A percentile compares a stretch with the other conserved stretches of the same genome.
Conservation (phyloP, 1,284 basidiomycete species). For the Acaromyces ingoldii region DNA sequence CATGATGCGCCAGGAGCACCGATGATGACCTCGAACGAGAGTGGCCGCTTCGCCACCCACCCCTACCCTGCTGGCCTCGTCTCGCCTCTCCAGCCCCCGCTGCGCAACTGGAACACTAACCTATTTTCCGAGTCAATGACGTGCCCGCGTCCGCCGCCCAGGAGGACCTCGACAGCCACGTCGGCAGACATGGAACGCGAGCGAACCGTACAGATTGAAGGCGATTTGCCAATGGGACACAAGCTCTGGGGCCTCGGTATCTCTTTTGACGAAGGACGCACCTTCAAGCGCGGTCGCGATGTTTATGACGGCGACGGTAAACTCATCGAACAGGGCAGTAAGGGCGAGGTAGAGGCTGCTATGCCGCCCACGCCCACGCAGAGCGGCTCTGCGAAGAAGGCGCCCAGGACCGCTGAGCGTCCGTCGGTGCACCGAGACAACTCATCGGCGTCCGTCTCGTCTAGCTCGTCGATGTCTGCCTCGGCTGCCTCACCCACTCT, state of each 20-base stretch:
- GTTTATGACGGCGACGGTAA: neutral
- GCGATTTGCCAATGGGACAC: neutral
- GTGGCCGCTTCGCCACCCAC: neutral
- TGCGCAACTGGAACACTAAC: slow-evolving; percentile 4
- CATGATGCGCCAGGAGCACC: too few relatives aligned
- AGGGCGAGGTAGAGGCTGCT: too few relatives aligned
- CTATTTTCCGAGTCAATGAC: slow-evolving; percentile 1
- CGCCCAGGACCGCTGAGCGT: too few relatives aligned
- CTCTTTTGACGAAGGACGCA: neutral
- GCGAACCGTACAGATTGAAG: neutral
- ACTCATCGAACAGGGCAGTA: too few relatives aligned
- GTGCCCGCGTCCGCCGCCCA: too few relatives aligned
- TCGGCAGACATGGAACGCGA: slow-evolving; percentile 4
- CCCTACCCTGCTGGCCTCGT: too few relatives aligned
- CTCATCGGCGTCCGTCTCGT: neutral
- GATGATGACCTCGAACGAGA: neutral
- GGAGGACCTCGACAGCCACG: neutral
- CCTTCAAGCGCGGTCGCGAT: neutral
- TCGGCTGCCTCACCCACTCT: neutral
- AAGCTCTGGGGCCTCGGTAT: slow-evolving; percentile 1
- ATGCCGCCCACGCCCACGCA: slow-evolving; percentile 3
- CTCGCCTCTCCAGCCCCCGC: slow-evolving; percentile 2
- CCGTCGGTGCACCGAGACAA: too few relatives aligned
- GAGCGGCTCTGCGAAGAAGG: too few relatives aligned
- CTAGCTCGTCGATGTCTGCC: neutral